These are phyloP conservation scores for Angomonas deanei DNA, from an alignment of 208 protist species.

Conservation along the genomic window DNA sequence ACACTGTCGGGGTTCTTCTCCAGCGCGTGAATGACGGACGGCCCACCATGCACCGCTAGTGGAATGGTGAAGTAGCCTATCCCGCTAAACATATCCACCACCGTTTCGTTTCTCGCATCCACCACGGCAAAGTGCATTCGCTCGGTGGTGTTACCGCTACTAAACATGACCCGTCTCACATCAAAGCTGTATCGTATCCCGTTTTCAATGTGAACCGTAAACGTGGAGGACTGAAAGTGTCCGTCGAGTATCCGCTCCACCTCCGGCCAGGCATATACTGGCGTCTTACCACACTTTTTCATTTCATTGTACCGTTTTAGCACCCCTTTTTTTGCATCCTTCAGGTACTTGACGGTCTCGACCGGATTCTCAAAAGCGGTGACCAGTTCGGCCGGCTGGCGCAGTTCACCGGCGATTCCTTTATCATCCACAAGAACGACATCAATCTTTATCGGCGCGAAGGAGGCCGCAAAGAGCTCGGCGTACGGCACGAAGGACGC, in stretches of 20 bases:
- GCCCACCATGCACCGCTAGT: conserved; percentile 60
- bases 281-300: conserved; percentile 5
- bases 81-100: conserved; percentile 92
- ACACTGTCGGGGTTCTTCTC: conserved; percentile 88
- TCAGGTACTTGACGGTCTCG: conserved; percentile 6
- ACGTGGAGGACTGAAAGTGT: conserved; percentile 45
- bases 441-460: conserved; percentile 55
- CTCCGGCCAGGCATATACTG: neutral
- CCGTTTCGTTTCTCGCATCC: conserved; percentile 55
- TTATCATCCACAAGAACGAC: conserved; percentile 64
- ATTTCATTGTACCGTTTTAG: neutral
- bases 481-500: conserved; percentile 33
- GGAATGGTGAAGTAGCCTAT: conserved; percentile 92
- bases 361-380: conserved; percentile 19
- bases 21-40: conserved; percentile 59
- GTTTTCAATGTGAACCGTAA: conserved; percentile 88
- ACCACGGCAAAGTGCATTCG: conserved; percentile 82
- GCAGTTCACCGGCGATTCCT: conserved; percentile 76
- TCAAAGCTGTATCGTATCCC: conserved; percentile 87
- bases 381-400: conserved; percentile 38
- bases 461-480: conserved; percentile 46
- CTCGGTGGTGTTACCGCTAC: conserved; percentile 90
- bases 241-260: conserved; percentile 15
- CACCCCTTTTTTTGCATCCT: neutral
- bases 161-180: conserved; percentile 85